Conservation (phyloP, 495 filamentous ascomycete genomes). For the Hyaloscypha bicolor region DNA sequence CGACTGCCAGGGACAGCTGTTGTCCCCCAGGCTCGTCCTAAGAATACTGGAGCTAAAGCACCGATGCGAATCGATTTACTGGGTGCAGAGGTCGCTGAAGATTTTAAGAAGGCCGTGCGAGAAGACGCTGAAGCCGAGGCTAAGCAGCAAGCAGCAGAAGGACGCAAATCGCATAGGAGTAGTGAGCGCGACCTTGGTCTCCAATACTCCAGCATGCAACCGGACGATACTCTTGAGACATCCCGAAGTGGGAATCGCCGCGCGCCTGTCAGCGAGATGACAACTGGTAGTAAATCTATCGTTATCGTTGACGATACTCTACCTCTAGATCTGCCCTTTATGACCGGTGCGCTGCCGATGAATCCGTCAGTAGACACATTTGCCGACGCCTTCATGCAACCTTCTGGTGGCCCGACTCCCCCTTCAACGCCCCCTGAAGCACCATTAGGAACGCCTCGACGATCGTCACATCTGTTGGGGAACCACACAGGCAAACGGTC, state of each 20-base stretch:
- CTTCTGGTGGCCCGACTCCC: slow-evolving; percentile 48
- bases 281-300: slow-evolving; percentile 80
- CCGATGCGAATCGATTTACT: slow-evolving; percentile 72
- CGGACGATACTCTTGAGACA: slow-evolving; percentile 24
- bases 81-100: slow-evolving; percentile 73
- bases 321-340: slow-evolving; percentile 41
- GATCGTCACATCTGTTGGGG: slow-evolving; percentile 53
- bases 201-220: slow-evolving; percentile 28
- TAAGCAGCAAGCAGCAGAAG: slow-evolving; percentile 24
- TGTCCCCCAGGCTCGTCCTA: slow-evolving; percentile 51
- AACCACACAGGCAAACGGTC: slow-evolving; percentile 28
- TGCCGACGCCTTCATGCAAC: slow-evolving; percentile 47
- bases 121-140: slow-evolving; percentile 54
- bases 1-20: slow-evolving; percentile 55
- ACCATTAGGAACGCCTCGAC: slow-evolving; percentile 43
- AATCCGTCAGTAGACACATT: slow-evolving; percentile 53
- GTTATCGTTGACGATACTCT: slow-evolving; percentile 80
- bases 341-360: slow-evolving; percentile 49
- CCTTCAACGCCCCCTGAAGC: slow-evolving; percentile 54
- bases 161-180: slow-evolving; percentile 14
- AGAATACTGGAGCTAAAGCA: slow-evolving; percentile 43
- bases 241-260: slow-evolving; percentile 13
- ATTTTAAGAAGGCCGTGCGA: slow-evolving; percentile 68
- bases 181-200: slow-evolving; percentile 27
- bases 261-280: slow-evolving; percentile 57